Conservation (phyloP, 495 filamentous ascomycete genomes). For the Paragyromitra xinjiangensis region DNA sequence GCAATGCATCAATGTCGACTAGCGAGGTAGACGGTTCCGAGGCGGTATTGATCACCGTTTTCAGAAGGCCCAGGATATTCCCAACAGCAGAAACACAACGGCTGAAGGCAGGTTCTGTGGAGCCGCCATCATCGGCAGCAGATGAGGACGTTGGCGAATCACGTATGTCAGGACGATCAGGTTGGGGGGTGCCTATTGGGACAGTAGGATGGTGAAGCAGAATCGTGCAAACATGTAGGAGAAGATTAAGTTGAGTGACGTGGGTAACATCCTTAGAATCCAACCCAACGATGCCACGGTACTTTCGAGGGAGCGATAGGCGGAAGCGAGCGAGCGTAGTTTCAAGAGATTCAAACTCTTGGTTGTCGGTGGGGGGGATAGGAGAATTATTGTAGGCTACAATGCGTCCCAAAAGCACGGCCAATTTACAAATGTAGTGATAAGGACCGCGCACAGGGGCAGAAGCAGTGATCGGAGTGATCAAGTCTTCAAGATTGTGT, state of each 20-base stretch:
- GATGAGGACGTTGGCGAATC: slow-evolving; percentile 38
- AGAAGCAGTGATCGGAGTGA: slow-evolving; percentile 23
- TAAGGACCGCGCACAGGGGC: slow-evolving; percentile 44
- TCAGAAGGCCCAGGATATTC: slow-evolving; percentile 42
- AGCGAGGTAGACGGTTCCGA: slow-evolving; percentile 13
- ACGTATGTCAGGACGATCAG: slow-evolving; percentile 8
- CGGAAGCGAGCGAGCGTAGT: slow-evolving; percentile 51
- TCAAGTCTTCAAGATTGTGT: slow-evolving; percentile 42
- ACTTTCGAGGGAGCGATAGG: slow-evolving; percentile 49
- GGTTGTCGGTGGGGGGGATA: not conserved
- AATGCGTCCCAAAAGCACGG: slow-evolving; percentile 52
- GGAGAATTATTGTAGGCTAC: slow-evolving; percentile 44
- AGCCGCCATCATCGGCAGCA: slow-evolving; percentile 10
- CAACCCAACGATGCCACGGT: slow-evolving; percentile 43
- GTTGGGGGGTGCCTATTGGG: slow-evolving; percentile 17
- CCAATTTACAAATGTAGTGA: slow-evolving; percentile 54
- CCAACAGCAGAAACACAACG: slow-evolving; percentile 35
- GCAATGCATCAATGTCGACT: slow-evolving; percentile 38
- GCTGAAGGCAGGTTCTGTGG: slow-evolving; percentile 27
- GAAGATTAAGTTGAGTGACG: slow-evolving; percentile 48
- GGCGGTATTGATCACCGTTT: slow-evolving; percentile 35
- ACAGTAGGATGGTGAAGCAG: slow-evolving; percentile 46
- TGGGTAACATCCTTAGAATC: slow-evolving; percentile 39
- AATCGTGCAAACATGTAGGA: slow-evolving; percentile 54
- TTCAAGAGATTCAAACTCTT: slow-evolving; percentile 49